Conservation (phyloP, 1,139 yeast genomes). For the Debaryomyces subglobosus region DNA sequence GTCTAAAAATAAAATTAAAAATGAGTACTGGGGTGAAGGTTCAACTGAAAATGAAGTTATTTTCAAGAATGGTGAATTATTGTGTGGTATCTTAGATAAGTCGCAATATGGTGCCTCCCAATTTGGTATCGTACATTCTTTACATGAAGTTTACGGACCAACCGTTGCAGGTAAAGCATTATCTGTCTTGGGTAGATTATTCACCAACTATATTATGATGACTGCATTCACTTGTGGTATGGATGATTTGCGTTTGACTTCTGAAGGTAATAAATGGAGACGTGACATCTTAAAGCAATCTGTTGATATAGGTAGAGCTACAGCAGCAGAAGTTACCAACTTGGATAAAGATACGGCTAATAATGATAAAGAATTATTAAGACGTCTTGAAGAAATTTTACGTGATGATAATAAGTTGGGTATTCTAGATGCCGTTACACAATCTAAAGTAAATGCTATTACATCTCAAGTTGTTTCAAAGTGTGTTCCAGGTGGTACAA, state of each 20-base stretch:
- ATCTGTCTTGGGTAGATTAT: conserved; percentile 88
- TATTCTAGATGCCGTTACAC: conserved; percentile 93
- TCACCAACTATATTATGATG: conserved; percentile 90
- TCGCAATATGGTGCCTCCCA: conserved; percentile 98
- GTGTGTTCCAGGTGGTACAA: conserved; percentile 96
- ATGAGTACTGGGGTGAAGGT: conserved; percentile 90
- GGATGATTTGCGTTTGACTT: conserved; percentile 95
- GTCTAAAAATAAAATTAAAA: conserved; percentile 87
- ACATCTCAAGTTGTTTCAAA: conserved; percentile 91
- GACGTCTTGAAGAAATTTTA: conserved; percentile 89
- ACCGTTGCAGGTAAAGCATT: conserved; percentile 86
- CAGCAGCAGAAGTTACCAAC: conserved; percentile 94
- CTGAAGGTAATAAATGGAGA: conserved; percentile 91
- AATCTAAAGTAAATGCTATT: conserved; percentile 87
- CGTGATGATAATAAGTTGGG: conserved; percentile 94
- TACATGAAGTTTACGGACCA: conserved; percentile 95
- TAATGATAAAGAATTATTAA: conserved; percentile 75
- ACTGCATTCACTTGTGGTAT: conserved; percentile 99
- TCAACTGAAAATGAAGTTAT: conserved; percentile 86
- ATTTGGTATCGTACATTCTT: conserved; percentile 93
- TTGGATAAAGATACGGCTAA: conserved; percentile 59
- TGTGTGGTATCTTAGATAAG: conserved; percentile 94
- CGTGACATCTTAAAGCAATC: conserved; percentile 76
- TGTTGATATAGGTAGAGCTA: conserved; percentile 81
- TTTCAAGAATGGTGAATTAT: conserved; percentile 81